A percentile compares a stretch with the other conserved stretches of the same genome.
Evolutionary conservation across 306 rosid genomes (phyloP).

Genomic region (Canavalia ensiformis): DNA sequence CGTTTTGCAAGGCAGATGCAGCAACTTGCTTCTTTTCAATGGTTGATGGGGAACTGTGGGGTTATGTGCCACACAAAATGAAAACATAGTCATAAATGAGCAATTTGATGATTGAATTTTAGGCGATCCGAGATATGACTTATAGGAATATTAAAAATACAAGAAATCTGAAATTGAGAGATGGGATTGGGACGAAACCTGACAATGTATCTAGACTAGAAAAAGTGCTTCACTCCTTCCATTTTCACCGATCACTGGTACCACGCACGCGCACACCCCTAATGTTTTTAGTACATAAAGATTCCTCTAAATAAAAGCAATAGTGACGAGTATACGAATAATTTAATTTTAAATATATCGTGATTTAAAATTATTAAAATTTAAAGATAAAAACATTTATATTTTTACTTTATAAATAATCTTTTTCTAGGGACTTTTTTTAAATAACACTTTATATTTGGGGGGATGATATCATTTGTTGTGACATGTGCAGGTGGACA

Average conservation of each 20-base stretch:
- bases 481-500: conserved; percentile 80
- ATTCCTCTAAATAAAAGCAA: not conserved
- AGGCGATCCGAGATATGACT: not conserved
- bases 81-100: not conserved
- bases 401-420: too few species aligned
- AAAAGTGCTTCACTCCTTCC: conserved; percentile 10
- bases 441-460: not conserved
- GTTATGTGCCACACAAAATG: not conserved
- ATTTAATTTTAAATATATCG: not conserved
- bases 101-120: not conserved
- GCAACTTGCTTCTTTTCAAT: not conserved
- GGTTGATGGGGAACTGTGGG: not conserved
- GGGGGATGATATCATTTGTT: not conserved
- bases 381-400: not conserved
- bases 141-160: not conserved
- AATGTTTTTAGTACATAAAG: not conserved
- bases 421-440: not conserved
- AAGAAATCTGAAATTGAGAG: not conserved
- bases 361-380: not conserved
- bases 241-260: not conserved
- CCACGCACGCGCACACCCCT: not conserved
- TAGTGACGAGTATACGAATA: not conserved
- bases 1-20: not conserved
- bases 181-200: not conserved
- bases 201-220: conserved; percentile 27